A percentile compares a stretch with the other conserved stretches of the same genome.
phyloP scores from a whole-genome alignment of 768 basidiomycete species.

The Boletus rubropictus region DNA sequence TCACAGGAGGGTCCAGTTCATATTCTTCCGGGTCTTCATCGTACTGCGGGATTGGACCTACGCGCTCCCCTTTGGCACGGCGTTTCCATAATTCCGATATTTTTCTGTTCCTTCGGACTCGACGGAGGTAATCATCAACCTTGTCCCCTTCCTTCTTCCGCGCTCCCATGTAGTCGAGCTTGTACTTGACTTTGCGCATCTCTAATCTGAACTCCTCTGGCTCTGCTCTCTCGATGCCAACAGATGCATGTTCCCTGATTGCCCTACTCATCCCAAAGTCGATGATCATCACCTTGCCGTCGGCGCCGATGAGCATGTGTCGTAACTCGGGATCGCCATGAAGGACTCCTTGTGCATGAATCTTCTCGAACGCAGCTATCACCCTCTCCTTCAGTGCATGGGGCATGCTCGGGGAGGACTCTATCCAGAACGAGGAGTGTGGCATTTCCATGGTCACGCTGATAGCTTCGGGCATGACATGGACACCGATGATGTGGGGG shows the following conservation, averaged over 20 bases:
- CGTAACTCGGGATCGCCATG: slow-evolving; percentile 45
- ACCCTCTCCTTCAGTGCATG: slow-evolving; percentile 45
- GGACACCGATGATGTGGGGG: slow-evolving; percentile 48
- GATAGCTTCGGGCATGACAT: slow-evolving; percentile 34
- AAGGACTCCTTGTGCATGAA: slow-evolving; percentile 44
- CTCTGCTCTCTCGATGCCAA: slow-evolving; percentile 35
- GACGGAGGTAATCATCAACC: slow-evolving; percentile 26
- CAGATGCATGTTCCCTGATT: slow-evolving; percentile 22
- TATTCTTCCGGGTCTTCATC: slow-evolving; percentile 32
- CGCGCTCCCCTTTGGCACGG: slow-evolving; percentile 25
- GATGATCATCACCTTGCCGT: slow-evolving; percentile 48
- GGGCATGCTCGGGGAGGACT: slow-evolving; percentile 56
- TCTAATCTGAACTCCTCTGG: slow-evolving; percentile 43
- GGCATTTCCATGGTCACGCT: slow-evolving; percentile 49
- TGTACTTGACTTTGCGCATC: slow-evolving; percentile 51
- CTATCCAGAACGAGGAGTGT: slow-evolving; percentile 55
- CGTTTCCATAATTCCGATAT: slow-evolving; percentile 24
- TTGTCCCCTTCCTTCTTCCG: slow-evolving; percentile 33
- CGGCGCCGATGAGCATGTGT: slow-evolving; percentile 51
- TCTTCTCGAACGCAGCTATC: slow-evolving; percentile 43
- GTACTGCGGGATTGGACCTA: slow-evolving; percentile 28
- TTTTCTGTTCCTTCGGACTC: slow-evolving; percentile 26
- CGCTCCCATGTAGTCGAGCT: slow-evolving; percentile 42
- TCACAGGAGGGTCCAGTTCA: slow-evolving; percentile 28
- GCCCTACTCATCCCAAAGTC: slow-evolving; percentile 46